phyloP scores from a whole-genome alignment of 805 yeast species.

The Pichia gijzeniarum region DNA sequence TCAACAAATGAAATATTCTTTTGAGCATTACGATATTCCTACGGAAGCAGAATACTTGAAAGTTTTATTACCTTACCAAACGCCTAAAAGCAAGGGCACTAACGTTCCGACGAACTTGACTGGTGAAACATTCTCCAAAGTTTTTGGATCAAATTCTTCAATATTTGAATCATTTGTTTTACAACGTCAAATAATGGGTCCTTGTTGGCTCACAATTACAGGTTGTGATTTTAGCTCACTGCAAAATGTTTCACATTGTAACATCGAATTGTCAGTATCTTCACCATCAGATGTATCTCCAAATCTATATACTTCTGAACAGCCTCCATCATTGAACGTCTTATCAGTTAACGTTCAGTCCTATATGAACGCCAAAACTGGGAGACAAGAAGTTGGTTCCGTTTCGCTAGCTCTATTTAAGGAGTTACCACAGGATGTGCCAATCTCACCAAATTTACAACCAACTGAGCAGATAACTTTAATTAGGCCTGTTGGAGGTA shows the following conservation, averaged over 20 bases:
- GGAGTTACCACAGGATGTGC: slow-evolving; percentile 67
- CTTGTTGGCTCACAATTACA: slow-evolving; percentile 85
- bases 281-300: slow-evolving; percentile 45
- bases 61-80: slow-evolving; percentile 66
- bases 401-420: slow-evolving; percentile 70
- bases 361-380: slow-evolving; percentile 61
- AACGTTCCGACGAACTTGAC: slow-evolving; percentile 54
- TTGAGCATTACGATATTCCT: slow-evolving; percentile 78
- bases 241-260: slow-evolving; percentile 70
- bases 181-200: slow-evolving; percentile 87
- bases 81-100: slow-evolving; percentile 46
- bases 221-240: slow-evolving; percentile 54
- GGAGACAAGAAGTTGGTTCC: slow-evolving; percentile 82
- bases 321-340: slow-evolving; percentile 65
- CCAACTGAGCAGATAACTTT: slow-evolving; percentile 65
- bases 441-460: slow-evolving; percentile 52
- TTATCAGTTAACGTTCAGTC: slow-evolving; percentile 78
- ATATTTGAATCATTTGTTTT: slow-evolving; percentile 83
- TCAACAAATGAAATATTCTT: slow-evolving; percentile 74
- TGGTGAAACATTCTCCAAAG: slow-evolving; percentile 71
- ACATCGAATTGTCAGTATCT: slow-evolving; percentile 59
- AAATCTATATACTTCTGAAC: slow-evolving; percentile 31
- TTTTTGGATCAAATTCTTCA: slow-evolving; percentile 70
- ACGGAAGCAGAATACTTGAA: slow-evolving; percentile 73
- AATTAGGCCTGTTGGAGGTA: slow-evolving; percentile 69